Percentiles rank a stretch among this genome's conserved stretches.
phyloP scores from a whole-genome alignment of 148 eudicot genomes.

The Rhododendron mucronatum region DNA sequence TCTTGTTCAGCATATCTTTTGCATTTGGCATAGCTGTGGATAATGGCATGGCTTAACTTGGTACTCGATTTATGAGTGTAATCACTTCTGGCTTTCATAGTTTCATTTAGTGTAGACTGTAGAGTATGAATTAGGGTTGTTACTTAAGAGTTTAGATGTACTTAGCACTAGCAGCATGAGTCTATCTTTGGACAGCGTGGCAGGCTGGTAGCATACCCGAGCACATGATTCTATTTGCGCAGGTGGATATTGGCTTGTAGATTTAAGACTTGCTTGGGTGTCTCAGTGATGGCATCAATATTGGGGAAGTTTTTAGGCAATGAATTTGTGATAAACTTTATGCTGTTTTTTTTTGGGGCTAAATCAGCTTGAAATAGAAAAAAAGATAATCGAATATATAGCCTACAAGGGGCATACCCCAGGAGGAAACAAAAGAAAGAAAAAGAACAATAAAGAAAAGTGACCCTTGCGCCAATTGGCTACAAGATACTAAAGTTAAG shows the following conservation, averaged over 20 bases:
- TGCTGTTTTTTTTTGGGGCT: no score
- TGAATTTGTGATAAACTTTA: neutral
- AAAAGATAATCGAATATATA: no score
- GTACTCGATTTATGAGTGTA: neutral
- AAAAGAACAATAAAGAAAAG: no score
- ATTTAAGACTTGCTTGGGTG: neutral
- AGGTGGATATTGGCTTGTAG: neutral
- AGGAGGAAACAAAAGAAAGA: no score
- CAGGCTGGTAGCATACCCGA: neutral
- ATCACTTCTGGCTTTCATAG: neutral
- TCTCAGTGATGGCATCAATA: neutral
- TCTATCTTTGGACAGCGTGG: neutral
- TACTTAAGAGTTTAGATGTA: neutral
- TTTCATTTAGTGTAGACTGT: neutral
- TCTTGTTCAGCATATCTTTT: neutral
- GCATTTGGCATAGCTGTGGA: neutral
- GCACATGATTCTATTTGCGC: neutral
- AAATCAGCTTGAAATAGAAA: no score
- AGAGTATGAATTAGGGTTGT: neutral
- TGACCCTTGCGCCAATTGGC: no score
- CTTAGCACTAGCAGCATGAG: neutral
- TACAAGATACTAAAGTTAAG: no score
- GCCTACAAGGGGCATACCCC: no score
- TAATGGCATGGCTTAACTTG: neutral
- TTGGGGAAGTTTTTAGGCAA: neutral